Conservation (phyloP, 1,284 basidiomycete genomes). For the Volvariella surrecta region DNA sequence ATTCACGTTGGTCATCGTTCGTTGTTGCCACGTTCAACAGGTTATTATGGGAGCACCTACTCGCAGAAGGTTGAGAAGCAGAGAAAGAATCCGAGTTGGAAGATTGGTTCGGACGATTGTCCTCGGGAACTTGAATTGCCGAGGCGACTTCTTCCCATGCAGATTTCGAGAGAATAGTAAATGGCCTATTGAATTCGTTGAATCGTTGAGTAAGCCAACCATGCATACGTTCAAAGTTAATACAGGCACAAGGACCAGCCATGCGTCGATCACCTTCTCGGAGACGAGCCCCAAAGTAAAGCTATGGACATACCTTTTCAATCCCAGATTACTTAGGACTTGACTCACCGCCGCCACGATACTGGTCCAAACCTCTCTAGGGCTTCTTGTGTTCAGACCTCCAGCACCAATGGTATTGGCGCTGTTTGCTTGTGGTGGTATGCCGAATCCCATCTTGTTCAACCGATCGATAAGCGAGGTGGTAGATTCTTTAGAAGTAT, state of each 20-base stretch:
- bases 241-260: no score
- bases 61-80: no score
- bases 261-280: no score
- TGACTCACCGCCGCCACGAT: conserved; percentile 49
- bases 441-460: conserved; percentile 40
- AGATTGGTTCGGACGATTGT: conserved; percentile 9
- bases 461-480: conserved; percentile 32
- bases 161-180: conserved; percentile 49
- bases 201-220: not conserved
- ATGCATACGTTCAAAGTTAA: conserved; percentile 1
- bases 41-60: not conserved
- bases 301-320: conserved; percentile 31
- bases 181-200: conserved; percentile 33
- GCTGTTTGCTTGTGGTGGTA: conserved; percentile 15
- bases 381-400: no score
- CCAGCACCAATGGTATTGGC: conserved; percentile 6
- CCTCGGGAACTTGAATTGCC: conserved; percentile 5
- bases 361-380: conserved; percentile 50
- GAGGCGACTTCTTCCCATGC: conserved; percentile 37
- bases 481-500: conserved; percentile 50
- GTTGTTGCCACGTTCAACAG: not conserved
- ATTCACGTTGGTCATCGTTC: conserved; percentile 10
- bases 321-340: conserved; percentile 28
- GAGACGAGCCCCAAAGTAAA: not conserved
- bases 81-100: not conserved